These are phyloP conservation scores for Diaporthe australafricana DNA, from an alignment of 2,329 filamentous ascomycete genomes.

Conservation along the genomic window DNA sequence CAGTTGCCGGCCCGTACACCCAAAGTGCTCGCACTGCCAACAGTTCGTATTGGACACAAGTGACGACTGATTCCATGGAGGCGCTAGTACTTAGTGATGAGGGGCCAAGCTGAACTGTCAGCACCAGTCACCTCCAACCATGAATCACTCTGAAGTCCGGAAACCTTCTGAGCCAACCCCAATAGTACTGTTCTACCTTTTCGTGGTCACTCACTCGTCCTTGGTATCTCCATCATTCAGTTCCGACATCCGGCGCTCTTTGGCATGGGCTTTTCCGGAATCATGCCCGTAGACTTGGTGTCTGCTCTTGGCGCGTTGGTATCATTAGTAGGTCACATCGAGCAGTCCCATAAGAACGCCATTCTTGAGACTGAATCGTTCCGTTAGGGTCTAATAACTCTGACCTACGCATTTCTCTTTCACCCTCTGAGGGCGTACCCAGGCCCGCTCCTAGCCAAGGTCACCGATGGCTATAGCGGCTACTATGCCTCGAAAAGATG, in stretches of 20 bases:
- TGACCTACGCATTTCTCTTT: not conserved
- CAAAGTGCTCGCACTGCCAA: too few species aligned
- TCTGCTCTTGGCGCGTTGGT: not conserved
- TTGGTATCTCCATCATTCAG: not conserved
- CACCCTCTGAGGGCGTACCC: not conserved
- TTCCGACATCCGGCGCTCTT: not conserved
- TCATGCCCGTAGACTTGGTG: not conserved
- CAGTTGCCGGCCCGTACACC: too few species aligned
- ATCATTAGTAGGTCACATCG: not conserved
- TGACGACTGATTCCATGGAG: too few species aligned
- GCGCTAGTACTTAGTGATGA: too few species aligned
- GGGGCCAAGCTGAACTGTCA: too few species aligned
- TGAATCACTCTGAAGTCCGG: not conserved
- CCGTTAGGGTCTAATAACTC: not conserved
- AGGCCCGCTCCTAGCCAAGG: not conserved
- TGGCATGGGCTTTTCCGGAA: not conserved
- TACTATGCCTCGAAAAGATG: not conserved
- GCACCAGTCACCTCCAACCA: too few species aligned
- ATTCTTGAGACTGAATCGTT: not conserved
- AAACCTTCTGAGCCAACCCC: not conserved
- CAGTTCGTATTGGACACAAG: too few species aligned
- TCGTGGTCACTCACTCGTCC: not conserved
- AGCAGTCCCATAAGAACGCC: not conserved
- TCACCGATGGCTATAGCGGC: slow-evolving; percentile 12
- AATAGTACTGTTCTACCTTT: not conserved